Conservation (phyloP, 306 rosid genomes). For the Chamaecrista fasciculata region DNA sequence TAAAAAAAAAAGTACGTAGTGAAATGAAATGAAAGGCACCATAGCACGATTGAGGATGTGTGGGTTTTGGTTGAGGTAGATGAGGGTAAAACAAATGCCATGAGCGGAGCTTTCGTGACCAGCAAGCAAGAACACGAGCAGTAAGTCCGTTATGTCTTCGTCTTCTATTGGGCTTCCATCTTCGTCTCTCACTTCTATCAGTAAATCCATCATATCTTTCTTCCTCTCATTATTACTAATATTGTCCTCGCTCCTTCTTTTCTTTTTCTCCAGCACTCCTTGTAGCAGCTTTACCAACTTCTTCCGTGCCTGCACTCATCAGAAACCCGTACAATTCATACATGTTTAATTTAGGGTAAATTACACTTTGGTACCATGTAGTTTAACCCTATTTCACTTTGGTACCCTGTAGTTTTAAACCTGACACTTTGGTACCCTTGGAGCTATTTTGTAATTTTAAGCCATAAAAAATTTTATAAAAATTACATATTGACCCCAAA, state of each 20-base stretch:
- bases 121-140: constrained; percentile 69
- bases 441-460: no score
- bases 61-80: constrained; percentile 56
- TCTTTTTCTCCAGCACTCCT: constrained; percentile 46
- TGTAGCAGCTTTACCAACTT: constrained; percentile 51
- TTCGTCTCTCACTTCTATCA: constrained; percentile 68
- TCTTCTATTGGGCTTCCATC: constrained; percentile 50
- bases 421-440: no score
- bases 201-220: constrained; percentile 59
- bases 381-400: no score
- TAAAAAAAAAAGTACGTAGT: no score
- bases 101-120: constrained; percentile 89
- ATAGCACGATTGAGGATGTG: constrained; percentile 30
- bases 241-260: no score
- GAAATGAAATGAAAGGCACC: no score
- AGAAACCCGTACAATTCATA: no score
- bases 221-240: constrained; percentile 20
- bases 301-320: constrained; percentile 76
- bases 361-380: no score
- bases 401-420: no score
- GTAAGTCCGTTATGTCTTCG: constrained; percentile 64
- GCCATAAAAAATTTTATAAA: no score
- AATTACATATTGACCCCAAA: no score
- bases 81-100: constrained; percentile 62
- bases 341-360: background rate